Base-by-base conservation (phyloP, 805 yeast species). In the Suhomyces sp. region DNA sequence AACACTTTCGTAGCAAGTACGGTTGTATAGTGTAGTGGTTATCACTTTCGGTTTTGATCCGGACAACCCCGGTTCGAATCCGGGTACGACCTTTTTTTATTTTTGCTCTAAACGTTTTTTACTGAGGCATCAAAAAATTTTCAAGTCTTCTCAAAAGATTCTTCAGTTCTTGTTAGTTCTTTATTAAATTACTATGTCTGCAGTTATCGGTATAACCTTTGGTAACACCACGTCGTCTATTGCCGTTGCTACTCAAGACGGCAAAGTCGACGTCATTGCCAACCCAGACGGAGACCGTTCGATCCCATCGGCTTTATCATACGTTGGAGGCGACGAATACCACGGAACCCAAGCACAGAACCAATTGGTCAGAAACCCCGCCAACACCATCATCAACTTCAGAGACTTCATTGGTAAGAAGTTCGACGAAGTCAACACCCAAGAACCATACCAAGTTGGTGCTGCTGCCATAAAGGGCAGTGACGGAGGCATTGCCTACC, bases 251-350 rank as follows among this genome's bases (percentile, higher is more conserved):
- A 75, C 81, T 57, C 72, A 77, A 60, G 97, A 93, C 66, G 97
- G 97, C 57, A 88, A 87, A 70, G 94, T 90, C 58, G 97, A 94
- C 68, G 96, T 94, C 60, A 93, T 94, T 71, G 99, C 99, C 61
- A 93, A 94, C 84, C 97, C 96, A 61, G 99, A 94, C 68, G 99
- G 99, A 72, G 98, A 94, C 76, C 90, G 98, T 78, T 82, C 93
- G 55, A 94, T 94, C 69, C 96, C 98, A 57, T 88, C 98, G 27
- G 88, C 88, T 54, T 80, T 94, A 56, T 85, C 97, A 17, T 94
- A 92, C 70, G 91, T 91, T 54, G 97, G 96, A 56, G 87, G 81
- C 52, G 98, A 94, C 70, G 98, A 94, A 77, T 94, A 90, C 76
- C 97, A 94, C 69, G 99, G 99, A 56, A 87, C 90, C 54, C 98